phyloP scores from a whole-genome alignment of 768 basidiomycete genomes.

The Lactarius sanguifluus region DNA sequence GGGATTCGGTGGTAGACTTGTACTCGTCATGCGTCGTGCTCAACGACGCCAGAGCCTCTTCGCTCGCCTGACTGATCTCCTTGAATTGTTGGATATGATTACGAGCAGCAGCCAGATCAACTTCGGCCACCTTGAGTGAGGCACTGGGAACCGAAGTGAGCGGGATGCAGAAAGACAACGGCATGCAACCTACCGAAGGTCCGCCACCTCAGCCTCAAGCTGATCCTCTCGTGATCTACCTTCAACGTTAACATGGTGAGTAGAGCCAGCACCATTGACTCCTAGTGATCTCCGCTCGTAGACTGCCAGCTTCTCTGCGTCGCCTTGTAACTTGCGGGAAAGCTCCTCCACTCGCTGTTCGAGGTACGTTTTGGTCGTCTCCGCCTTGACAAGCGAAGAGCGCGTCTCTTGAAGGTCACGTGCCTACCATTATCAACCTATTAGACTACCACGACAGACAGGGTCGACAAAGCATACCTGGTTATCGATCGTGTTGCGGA shows the following conservation, averaged over 20 bases:
- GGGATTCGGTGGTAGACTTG: constrained; percentile 67
- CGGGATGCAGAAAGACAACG: neutral
- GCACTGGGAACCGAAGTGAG: constrained; percentile 44
- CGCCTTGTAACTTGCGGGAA: constrained; percentile 64
- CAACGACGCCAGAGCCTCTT: constrained; percentile 68
- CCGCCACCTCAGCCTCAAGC: constrained; percentile 81
- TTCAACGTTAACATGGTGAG: constrained; percentile 40
- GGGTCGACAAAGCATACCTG: constrained; percentile 46
- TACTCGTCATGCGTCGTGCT: constrained; percentile 79
- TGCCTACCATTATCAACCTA: constrained; percentile 40
- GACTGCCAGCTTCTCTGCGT: constrained; percentile 81
- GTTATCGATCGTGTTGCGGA: constrained; percentile 71
- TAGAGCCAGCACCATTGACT: constrained; percentile 35
- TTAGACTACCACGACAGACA: neutral
- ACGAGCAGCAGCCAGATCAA: constrained; percentile 69
- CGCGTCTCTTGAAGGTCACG: constrained; percentile 67
- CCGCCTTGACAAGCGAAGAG: constrained; percentile 66
- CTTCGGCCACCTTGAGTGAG: constrained; percentile 71
- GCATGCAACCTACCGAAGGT: constrained; percentile 59
- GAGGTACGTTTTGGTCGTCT: constrained; percentile 77
- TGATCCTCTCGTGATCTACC: constrained; percentile 70
- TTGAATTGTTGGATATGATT: constrained; percentile 82
- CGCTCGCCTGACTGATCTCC: constrained; percentile 80
- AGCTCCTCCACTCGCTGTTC: constrained; percentile 70
- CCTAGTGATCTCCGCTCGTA: constrained; percentile 66